Evolutionary conservation across 2,329 filamentous ascomycete genomes (phyloP).

Genomic region (Ophioceras dolichostomum): DNA sequence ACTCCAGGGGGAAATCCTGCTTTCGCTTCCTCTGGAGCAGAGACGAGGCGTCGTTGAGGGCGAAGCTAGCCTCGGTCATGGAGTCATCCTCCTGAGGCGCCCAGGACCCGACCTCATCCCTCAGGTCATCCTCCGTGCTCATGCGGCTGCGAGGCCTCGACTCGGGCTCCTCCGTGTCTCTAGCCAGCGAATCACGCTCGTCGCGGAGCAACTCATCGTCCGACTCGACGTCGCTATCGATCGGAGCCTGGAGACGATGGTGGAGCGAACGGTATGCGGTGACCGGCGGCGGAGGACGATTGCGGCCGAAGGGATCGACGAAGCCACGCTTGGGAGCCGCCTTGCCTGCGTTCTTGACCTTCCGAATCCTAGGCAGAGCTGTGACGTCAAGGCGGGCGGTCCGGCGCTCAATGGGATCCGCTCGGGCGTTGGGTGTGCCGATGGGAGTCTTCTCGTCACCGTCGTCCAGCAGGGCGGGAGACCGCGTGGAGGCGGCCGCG

Average conservation of each 20-base stretch:
- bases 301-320: slow-evolving; percentile 53
- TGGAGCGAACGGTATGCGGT: slow-evolving; percentile 70
- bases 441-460: slow-evolving; percentile 49
- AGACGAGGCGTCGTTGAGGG: slow-evolving; percentile 37
- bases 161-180: slow-evolving; percentile 77
- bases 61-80: slow-evolving; percentile 62
- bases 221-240: slow-evolving; percentile 73
- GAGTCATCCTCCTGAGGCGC: slow-evolving; percentile 47
- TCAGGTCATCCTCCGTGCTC: slow-evolving; percentile 47
- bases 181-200: slow-evolving; percentile 44
- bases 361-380: slow-evolving; percentile 63
- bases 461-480: slow-evolving; percentile 49
- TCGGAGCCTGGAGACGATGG: slow-evolving; percentile 55
- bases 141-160: slow-evolving; percentile 69
- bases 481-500: slow-evolving; percentile 36
- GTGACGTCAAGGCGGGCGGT: slow-evolving; percentile 47
- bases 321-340: slow-evolving; percentile 51
- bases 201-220: slow-evolving; percentile 59
- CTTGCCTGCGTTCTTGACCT: slow-evolving; percentile 44
- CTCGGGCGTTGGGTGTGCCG: slow-evolving; percentile 53
- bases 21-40: slow-evolving; percentile 58
- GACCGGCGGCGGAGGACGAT: slow-evolving; percentile 34
- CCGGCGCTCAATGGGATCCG: slow-evolving; percentile 48
- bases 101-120: slow-evolving; percentile 35
- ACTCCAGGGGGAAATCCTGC: slow-evolving; percentile 54